Evolutionary conservation across 73 alveolate genomes (phyloP), one percentile per base, ranked within the genome.

Genomic region (Paramecium tetraurelia): DNA sequence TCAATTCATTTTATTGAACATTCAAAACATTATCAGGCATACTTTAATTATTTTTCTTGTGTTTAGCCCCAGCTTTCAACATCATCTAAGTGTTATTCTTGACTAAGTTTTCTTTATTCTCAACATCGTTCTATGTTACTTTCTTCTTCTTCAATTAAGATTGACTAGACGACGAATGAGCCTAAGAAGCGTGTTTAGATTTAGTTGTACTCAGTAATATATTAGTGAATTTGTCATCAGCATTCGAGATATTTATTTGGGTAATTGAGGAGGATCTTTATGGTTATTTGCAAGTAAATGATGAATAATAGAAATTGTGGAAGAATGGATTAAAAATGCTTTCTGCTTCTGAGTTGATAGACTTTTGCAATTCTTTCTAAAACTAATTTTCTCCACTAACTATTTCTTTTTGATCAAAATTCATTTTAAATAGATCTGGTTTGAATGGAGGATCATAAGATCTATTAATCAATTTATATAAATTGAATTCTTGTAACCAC

Each of bases 381-480:
- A 89, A 89, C 18, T 89, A 44, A 48, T 43, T 71, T 38, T 89
- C 94, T 41, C 94, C 94, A 21, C 48, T 70, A 5, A 40, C n/a
- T 33, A 89, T 70, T 53, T 89, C 94, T 2, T 89, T 83, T 68
- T 70, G 36, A 89, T 89, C 94, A 46, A 89, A 89, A 16, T 89
- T 89, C 40, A 89, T 70, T 46, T 83, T 83, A 41, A 89, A 44
- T 12, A 89, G 70, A 48, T 89, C 87, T 21, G 95, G 95, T 92
- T 84, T 85, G 27, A 84, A 59, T 44, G 95, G 95, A 22, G 95
- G 93, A 48, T 92, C 95, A 18, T 68, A 48, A 7, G 31, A 38
- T 41, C 84, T 80, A 29, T 58, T 86, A 31, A 92, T 59, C 27
- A 93, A 44, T 76, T 40, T 70, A n/a, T 46, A 59, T 33, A 77